A percentile compares a stretch with the other conserved stretches of the same genome.
phyloP scores from a whole-genome alignment of 768 basidiomycete species.

The Phaeotremella fagi region DNA sequence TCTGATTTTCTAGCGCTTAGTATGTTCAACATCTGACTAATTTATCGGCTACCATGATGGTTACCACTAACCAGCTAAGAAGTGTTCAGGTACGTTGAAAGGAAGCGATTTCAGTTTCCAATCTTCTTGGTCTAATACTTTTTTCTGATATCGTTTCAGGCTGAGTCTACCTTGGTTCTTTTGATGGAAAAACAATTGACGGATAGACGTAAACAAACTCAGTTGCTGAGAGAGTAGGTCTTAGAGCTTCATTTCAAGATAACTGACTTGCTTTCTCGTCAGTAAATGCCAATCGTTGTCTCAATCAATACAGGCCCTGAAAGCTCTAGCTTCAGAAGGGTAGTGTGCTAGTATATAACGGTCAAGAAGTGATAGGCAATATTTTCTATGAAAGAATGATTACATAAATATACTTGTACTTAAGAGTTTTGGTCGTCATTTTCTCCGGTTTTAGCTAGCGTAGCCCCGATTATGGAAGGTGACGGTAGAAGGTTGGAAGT shows the following conservation, averaged over 20 bases:
- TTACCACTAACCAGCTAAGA: constrained; percentile 30
- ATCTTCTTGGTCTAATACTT: too few relatives aligned
- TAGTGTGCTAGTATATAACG: too few relatives aligned
- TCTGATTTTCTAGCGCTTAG: constrained; percentile 4
- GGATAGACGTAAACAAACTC: constrained; percentile 23
- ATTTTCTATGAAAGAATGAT: too few relatives aligned
- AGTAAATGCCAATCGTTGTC: background rate
- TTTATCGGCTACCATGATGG: constrained; percentile 39
- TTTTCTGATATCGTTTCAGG: constrained; percentile 4
- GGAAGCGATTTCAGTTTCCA: too few relatives aligned
- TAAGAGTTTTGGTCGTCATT: too few relatives aligned
- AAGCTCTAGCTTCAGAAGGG: background rate
- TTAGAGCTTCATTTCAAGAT: background rate
- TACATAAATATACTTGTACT: too few relatives aligned
- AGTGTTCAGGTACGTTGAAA: constrained; percentile 19
- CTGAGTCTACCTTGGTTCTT: constrained; percentile 34
- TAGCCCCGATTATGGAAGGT: too few relatives aligned
- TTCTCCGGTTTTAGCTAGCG: too few relatives aligned
- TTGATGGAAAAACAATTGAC: constrained; percentile 37
- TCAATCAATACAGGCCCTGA: background rate
- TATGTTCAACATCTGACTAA: constrained; percentile 42
- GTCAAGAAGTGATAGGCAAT: too few relatives aligned
- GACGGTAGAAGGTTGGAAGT: too few relatives aligned
- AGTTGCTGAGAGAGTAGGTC: background rate
- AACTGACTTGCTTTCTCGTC: background rate